Conservation (phyloP, 2,329 filamentous ascomycete genomes). For the Colletotrichum lini region DNA sequence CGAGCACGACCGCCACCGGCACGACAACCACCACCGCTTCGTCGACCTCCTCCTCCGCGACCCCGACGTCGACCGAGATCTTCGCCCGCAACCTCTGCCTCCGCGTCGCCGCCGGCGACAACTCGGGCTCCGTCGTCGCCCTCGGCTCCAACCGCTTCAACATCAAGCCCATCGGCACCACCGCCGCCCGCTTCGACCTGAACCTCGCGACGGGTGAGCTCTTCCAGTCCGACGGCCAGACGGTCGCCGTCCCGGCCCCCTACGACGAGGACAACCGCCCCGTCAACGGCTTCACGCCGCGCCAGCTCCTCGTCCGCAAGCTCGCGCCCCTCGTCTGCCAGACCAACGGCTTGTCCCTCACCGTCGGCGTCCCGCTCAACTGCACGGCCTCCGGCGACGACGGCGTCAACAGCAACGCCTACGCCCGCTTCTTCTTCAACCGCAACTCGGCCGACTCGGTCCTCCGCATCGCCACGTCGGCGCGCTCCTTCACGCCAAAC, state of each 20-base stretch:
- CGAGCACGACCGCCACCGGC: not conserved
- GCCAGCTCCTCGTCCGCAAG: conserved; percentile 30
- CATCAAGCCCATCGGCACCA: not conserved
- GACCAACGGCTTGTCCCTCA: not conserved
- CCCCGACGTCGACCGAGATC: conserved; percentile 12
- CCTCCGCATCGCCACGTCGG: conserved; percentile 27
- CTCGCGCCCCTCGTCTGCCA: conserved; percentile 31
- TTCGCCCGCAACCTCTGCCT: conserved; percentile 37
- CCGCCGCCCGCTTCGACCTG: conserved; percentile 28
- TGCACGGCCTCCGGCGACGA: conserved; percentile 34
- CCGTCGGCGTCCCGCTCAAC: conserved; percentile 28
- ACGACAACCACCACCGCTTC: not conserved
- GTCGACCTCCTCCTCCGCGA: conserved; percentile 13
- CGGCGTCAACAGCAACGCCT: conserved; percentile 21
- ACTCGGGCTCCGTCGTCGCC: conserved; percentile 4
- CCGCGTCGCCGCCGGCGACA: conserved; percentile 15
- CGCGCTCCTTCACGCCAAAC: not conserved
- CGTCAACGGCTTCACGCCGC: conserved; percentile 26
- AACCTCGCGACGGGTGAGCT: conserved; percentile 34
- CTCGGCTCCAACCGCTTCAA: conserved; percentile 29
- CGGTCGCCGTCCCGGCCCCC: conserved; percentile 25
- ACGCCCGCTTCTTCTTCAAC: conserved; percentile 31
- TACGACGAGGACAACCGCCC: conserved; percentile 25
- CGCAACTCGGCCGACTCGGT: conserved; percentile 18
- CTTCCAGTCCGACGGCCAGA: conserved; percentile 22